Percentiles rank a stretch among this genome's conserved stretches.
These are phyloP conservation scores for Colletotrichum costaricense DNA, from an alignment of 2,329 filamentous ascomycete genomes.

Conservation along the genomic window DNA sequence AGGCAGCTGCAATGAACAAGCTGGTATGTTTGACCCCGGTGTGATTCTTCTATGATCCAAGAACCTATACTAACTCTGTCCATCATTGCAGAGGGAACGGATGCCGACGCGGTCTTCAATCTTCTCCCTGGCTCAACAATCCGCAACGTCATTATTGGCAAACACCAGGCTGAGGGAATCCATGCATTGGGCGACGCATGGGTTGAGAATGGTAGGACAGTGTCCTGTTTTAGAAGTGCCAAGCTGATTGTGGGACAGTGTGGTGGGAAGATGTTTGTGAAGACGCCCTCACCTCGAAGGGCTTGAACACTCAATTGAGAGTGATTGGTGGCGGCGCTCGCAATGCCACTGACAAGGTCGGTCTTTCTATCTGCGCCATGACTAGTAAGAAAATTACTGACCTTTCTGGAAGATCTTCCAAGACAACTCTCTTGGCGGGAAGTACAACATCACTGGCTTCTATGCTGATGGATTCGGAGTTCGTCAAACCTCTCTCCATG, in stretches of 20 bases:
- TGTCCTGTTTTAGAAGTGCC: rapidly evolving
- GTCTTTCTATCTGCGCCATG: background rate
- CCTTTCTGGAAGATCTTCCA: constrained; percentile 41
- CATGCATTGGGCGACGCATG: constrained; percentile 45
- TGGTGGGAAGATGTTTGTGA: constrained; percentile 47
- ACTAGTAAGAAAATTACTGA: background rate
- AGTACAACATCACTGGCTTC: constrained; percentile 46
- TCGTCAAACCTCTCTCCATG: background rate
- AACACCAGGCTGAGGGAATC: constrained; percentile 47
- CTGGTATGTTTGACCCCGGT: constrained; percentile 6
- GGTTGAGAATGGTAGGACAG: constrained; percentile 43
- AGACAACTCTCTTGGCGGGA: constrained; percentile 44
- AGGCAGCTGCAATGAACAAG: constrained; percentile 56
- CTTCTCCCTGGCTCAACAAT: constrained; percentile 49
- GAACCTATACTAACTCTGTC: too few species aligned
- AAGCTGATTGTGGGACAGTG: constrained; percentile 29
- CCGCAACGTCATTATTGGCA: constrained; percentile 52
- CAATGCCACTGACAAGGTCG: constrained; percentile 44
- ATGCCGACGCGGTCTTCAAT: constrained; percentile 53
- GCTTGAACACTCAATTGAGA: constrained; percentile 43
- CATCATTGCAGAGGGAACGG: constrained; percentile 48
- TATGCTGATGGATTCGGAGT: constrained; percentile 42
- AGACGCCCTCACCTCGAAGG: constrained; percentile 43
- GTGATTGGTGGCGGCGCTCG: constrained; percentile 43
- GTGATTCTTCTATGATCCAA: too few species aligned